Percentiles rank a stretch among this genome's conserved stretches.
phyloP scores from a whole-genome alignment of 176 grass and related monocot species.

The Ampelocalamus luodianensis region DNA sequence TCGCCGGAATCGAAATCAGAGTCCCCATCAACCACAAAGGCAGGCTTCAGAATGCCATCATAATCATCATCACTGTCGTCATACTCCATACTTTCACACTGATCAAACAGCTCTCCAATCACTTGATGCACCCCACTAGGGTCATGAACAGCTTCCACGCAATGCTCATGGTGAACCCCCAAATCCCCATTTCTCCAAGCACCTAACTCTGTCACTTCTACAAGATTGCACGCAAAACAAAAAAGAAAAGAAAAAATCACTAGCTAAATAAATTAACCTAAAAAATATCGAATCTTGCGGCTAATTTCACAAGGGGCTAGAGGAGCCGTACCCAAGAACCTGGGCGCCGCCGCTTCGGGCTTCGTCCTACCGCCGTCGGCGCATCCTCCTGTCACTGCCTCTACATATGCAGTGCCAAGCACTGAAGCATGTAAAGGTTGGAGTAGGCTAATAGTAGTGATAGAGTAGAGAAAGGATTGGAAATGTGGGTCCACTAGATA shows the following conservation, averaged over 20 bases:
- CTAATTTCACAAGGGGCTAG: neutral
- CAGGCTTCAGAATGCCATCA: constrained; percentile 74
- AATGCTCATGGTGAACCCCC: neutral
- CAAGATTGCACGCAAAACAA: constrained; percentile 6
- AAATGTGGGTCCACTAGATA: too few relatives aligned
- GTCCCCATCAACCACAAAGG: constrained; percentile 81
- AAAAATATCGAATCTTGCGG: neutral
- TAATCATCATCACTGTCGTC: constrained; percentile 72
- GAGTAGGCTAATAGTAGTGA: too few relatives aligned
- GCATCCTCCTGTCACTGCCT: too few relatives aligned
- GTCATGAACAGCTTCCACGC: neutral
- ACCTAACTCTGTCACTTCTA: constrained; percentile 18
- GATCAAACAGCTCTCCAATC: constrained; percentile 28
- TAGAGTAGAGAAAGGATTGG: too few relatives aligned
- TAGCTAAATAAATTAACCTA: neutral
- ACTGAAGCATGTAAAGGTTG: too few relatives aligned
- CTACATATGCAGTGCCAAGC: too few relatives aligned
- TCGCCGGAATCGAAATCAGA: constrained; percentile 90
- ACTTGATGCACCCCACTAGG: neutral
- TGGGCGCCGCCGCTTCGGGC: neutral
- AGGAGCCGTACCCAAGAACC: constrained; percentile 38
- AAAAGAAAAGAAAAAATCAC: neutral
- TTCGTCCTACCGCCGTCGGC: constrained; percentile 28
- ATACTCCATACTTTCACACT: constrained; percentile 39
- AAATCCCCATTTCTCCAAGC: constrained; percentile 32